Evolutionary conservation across 208 protist genomes (phyloP).

Genomic region (Naegleria fowleri): DNA sequence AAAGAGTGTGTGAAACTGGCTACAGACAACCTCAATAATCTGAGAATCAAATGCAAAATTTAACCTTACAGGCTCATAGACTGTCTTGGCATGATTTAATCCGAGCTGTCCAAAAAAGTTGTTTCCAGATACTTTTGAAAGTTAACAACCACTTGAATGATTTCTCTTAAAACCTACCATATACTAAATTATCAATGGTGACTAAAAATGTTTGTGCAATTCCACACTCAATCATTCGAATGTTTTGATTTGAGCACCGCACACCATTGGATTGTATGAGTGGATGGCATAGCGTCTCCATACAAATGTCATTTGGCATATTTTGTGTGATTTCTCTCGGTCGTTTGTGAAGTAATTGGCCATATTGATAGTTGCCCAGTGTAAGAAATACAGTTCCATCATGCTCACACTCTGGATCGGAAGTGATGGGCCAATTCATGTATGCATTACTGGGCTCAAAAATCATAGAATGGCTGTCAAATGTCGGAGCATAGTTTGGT

Average conservation of each 20-base stretch:
- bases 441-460: not conserved
- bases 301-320: not conserved
- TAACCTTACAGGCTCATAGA: not conserved
- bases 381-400: not conserved
- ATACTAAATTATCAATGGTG: not conserved
- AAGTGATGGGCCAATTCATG: not conserved
- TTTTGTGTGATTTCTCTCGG: not conserved
- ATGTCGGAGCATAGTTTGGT: not conserved
- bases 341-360: not conserved
- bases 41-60: not conserved
- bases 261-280: not conserved
- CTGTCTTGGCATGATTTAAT: not conserved
- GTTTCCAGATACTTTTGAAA: not conserved
- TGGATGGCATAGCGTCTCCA: not conserved
- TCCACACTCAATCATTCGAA: not conserved
- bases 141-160: not conserved
- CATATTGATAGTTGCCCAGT: not conserved
- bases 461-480: not conserved
- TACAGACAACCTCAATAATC: not conserved
- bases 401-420: not conserved
- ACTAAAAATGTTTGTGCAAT: not conserved
- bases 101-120: not conserved
- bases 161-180: not conserved
- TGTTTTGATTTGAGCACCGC: not conserved
- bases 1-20: not conserved